These are phyloP conservation scores for Flaveria ramosissima DNA, from an alignment of 129 eudicot species.

Conservation along the genomic window DNA sequence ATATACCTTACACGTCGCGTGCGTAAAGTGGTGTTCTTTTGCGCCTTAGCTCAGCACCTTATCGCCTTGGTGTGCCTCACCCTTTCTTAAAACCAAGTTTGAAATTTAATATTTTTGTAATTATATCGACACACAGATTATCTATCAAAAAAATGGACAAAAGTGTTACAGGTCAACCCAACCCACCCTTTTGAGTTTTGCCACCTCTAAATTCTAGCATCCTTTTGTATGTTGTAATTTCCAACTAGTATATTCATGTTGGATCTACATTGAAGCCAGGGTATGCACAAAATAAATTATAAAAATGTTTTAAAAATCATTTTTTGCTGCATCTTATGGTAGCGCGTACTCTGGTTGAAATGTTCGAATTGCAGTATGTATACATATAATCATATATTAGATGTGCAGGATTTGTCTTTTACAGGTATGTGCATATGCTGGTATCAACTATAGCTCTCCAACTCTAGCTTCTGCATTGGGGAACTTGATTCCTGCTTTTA, in stretches of 20 bases:
- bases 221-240: neutral
- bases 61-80: too few relatives aligned
- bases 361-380: neutral
- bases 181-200: neutral
- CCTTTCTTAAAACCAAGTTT: too few relatives aligned
- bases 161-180: neutral
- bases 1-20: too few relatives aligned
- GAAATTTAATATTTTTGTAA: neutral
- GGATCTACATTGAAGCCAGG: neutral
- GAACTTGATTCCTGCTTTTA: slow-evolving; percentile 55
- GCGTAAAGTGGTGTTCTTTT: too few relatives aligned
- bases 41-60: too few relatives aligned
- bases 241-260: neutral
- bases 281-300: neutral
- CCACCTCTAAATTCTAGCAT: neutral
- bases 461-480: slow-evolving; percentile 58
- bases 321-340: neutral
- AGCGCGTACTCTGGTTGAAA: neutral
- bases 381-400: slow-evolving; percentile 11
- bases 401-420: slow-evolving; percentile 50
- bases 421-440: slow-evolving; percentile 52
- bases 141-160: neutral
- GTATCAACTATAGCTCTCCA: slow-evolving; percentile 54
- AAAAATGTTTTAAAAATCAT: neutral
- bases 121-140: neutral